These are phyloP conservation scores for Schizochytrium sp. DNA, from an alignment of 108 stramenopile species.

Conservation along the genomic window DNA sequence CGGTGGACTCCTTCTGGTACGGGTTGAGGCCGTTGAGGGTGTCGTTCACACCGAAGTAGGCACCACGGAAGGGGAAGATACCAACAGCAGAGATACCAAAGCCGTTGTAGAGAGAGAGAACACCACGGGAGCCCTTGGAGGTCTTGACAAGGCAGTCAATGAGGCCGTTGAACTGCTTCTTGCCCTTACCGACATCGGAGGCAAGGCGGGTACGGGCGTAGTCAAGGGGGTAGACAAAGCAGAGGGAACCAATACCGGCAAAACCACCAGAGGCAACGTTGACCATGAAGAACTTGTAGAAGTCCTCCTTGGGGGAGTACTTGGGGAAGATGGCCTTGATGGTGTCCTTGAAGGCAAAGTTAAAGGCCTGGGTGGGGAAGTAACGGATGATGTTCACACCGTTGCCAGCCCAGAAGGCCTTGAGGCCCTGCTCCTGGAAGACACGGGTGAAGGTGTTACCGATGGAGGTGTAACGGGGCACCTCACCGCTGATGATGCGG, in stretches of 20 bases:
- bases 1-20: constrained; percentile 89
- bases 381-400: constrained; percentile 97
- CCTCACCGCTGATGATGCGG: constrained; percentile 93
- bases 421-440: constrained; percentile 86
- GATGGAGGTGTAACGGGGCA: constrained; percentile 94
- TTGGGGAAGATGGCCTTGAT: constrained; percentile 94
- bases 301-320: constrained; percentile 95
- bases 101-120: constrained; percentile 95
- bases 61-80: constrained; percentile 98
- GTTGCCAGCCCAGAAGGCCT: constrained; percentile 94
- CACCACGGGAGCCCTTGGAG: constrained; percentile 83
- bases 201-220: constrained; percentile 99
- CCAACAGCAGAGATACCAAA: constrained; percentile 95
- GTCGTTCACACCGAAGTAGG: constrained; percentile 98
- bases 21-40: constrained; percentile 96
- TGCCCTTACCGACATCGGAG: constrained; percentile 93
- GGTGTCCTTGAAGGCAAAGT: constrained; percentile 98
- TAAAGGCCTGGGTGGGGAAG: constrained; percentile 98
- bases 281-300: constrained; percentile 92
- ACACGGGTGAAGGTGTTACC: constrained; percentile 92
- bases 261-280: constrained; percentile 98
- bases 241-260: constrained; percentile 94
- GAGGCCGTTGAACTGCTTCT: constrained; percentile 95
- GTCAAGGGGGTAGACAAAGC: constrained; percentile 98
- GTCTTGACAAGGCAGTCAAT: constrained; percentile 95